Base-by-base conservation (phyloP, 139 green algal species). In the Auxenochlorella pyrenoidosa region DNA sequence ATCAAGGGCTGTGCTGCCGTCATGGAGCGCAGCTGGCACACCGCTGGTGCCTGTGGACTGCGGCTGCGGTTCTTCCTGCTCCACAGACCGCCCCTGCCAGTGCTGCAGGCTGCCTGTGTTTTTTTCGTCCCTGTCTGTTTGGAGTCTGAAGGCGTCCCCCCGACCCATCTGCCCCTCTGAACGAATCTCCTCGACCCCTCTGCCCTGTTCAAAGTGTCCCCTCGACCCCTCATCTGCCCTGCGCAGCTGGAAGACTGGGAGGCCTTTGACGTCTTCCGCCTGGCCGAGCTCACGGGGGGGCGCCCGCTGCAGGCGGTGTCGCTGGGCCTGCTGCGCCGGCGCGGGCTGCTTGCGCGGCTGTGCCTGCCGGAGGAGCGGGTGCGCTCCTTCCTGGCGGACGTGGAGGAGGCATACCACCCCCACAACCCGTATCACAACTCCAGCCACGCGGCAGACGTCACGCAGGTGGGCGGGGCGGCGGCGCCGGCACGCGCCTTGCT, bases 401-500 rank as follows among this genome's bases (percentile, higher is more conserved):
- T 91, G 32, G 91, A 93, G 78, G 88, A 83, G 15, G 76, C 47
- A 0, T 93, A 94, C 85, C 88, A 88, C 63, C 34, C 30, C 0
- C n/a, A 72, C 81, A 94, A 96, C 65, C 89, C 93, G 0, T 96
- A 96, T 84, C 94, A 96, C 89, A 96, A 95, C 86, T 88, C 73
- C 73, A 89, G 82, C 18, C 94, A 96, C 85, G 94, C 92, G 32
- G 93, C 94, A 59, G 94, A 96, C 84, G 94, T 96, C 63, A 89
- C 89, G 30, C 94, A 96, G 82, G 82, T 47, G 36, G 4, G 77
- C 5, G 26, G n/a, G n/a, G n/a, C n/a, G n/a, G n/a, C n/a, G n/a
- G n/a, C n/a, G n/a, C n/a, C n/a, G n/a, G n/a, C n/a, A n/a, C 54
- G 54, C 54, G 54, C 15, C 16, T 24, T 54, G 47, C 47, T 54